These are phyloP conservation scores for Arthromyces matolae DNA, from an alignment of 768 basidiomycete species.

Conservation along the genomic window DNA sequence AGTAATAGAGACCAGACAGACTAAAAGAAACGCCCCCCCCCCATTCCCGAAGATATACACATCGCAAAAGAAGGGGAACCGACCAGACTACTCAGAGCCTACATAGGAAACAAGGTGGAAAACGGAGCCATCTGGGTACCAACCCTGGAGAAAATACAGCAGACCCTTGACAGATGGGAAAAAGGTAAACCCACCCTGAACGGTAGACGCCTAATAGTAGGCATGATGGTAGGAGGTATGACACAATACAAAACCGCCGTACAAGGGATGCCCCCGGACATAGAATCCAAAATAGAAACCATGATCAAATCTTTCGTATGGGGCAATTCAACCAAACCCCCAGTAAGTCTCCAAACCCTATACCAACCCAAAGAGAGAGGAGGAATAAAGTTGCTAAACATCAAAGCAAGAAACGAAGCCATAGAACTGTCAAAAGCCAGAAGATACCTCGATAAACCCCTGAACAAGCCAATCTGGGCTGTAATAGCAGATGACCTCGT, in stretches of 20 bases:
- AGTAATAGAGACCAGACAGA: constrained; percentile 5
- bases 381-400: too few relatives aligned
- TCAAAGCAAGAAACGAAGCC: constrained; percentile 23
- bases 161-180: constrained; percentile 20
- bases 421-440: constrained; percentile 22
- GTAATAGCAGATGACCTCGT: background rate
- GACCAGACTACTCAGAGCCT: constrained; percentile 30
- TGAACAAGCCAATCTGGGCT: background rate
- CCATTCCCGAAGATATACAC: constrained; percentile 14
- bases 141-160: constrained; percentile 23
- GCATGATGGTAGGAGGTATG: too few relatives aligned
- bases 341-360: constrained; percentile 19
- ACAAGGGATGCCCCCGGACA: too few relatives aligned
- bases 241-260: too few relatives aligned
- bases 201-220: too few relatives aligned
- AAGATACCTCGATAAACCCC: background rate
- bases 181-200: constrained; percentile 26
- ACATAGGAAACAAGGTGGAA: constrained; percentile 26
- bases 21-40: background rate
- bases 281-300: constrained; percentile 18
- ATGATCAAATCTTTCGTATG: constrained; percentile 26
- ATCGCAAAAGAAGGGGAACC: too few relatives aligned
- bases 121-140: constrained; percentile 22
- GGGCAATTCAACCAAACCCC: constrained; percentile 13
- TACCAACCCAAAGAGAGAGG: constrained; percentile 10